Evolutionary conservation across 2,329 filamentous ascomycete genomes (phyloP), one percentile per base, ranked within the genome.

Genomic region (Diaporthe caulivora): DNA sequence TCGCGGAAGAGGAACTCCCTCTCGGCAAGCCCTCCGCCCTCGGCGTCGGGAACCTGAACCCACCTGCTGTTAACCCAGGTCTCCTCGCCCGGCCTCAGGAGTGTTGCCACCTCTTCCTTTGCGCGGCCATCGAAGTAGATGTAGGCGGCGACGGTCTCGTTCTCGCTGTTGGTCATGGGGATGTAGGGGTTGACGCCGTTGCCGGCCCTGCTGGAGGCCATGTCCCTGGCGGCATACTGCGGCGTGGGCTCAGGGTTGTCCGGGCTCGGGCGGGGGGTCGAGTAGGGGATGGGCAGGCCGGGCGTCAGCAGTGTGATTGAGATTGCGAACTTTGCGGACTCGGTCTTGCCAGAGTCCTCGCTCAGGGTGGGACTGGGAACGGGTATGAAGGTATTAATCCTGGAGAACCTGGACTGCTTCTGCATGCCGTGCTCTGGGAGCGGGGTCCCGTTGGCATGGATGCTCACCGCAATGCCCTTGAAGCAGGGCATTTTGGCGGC

Each of bases 41-140:
- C 96, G 31, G 93, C 91, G 37, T 95, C 92, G 3, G 96, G 95
- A 9, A 99, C 92, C 80, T 97, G 96, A 65, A 99, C 97, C 97
- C 97, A 99, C 78, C 97, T 90, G 72, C 95, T 98, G 80, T 98
- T 99, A 31, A 99, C 97, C 97, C 97, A 99, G 2, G 97, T 99
- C 84, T 99, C 97, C 81, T 98, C 97, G 31, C 97, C 96, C 17
- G 95, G 93, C 71, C 97, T 90, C 69, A 99, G 87, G 72, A 99
- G 86, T 17, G 97, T 99, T 69, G 97, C 97, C 3, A 99, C 97
- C 84, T 99, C 97, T 82, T 99, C 97, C 83, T 99, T 99, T 75
- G 91, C 90, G 76, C 97, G 89, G 24, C 97, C 97, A 83, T 99
- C 97, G 80, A 99, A 99, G 85, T 99, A 99, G 78, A 99, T 98